A percentile compares a stretch with the other conserved stretches of the same genome.
These are phyloP conservation scores for Ustulina deusta DNA, from an alignment of 2,329 filamentous ascomycete genomes.

Conservation along the genomic window DNA sequence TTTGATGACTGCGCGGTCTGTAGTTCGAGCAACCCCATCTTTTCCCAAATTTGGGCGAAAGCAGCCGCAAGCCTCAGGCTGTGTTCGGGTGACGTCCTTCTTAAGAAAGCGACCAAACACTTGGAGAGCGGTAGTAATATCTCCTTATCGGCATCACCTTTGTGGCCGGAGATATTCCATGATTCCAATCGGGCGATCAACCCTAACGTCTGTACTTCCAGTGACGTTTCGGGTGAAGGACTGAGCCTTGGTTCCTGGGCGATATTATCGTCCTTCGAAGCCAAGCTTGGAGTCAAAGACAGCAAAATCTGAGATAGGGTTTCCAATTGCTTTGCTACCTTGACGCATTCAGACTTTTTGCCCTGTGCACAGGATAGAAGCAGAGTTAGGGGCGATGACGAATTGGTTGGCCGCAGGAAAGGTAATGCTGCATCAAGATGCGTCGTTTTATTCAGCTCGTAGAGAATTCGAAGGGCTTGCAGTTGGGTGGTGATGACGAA, in stretches of 20 bases:
- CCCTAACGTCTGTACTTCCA: conserved; percentile 74
- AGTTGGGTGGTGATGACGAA: conserved; percentile 74
- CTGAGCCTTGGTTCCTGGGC: conserved; percentile 66
- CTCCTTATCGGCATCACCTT: conserved; percentile 71
- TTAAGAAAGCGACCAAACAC: conserved; percentile 71
- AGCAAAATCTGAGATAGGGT: conserved; percentile 73
- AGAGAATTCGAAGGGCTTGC: conserved; percentile 73
- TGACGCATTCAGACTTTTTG: conserved; percentile 62
- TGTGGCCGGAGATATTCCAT: conserved; percentile 73
- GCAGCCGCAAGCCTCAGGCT: conserved; percentile 56
- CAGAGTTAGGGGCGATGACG: conserved; percentile 69
- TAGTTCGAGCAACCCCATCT: conserved; percentile 53
- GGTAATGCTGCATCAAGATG: conserved; percentile 69
- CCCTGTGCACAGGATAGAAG: conserved; percentile 61
- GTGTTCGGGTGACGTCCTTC: conserved; percentile 59
- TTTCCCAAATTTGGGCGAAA: conserved; percentile 54
- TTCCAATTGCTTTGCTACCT: conserved; percentile 74
- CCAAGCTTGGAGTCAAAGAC: conserved; percentile 75
- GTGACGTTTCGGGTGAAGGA: conserved; percentile 66
- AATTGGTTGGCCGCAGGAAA: conserved; percentile 64
- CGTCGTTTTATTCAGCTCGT: conserved; percentile 68
- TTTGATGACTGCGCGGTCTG: conserved; percentile 54
- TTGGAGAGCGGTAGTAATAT: conserved; percentile 73
- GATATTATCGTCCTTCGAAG: conserved; percentile 69
- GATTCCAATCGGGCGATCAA: conserved; percentile 71